Percentiles rank a stretch among this genome's conserved stretches.
Conservation (phyloP, 2,329 filamentous ascomycete genomes). For the Penicillium sp. region DNA sequence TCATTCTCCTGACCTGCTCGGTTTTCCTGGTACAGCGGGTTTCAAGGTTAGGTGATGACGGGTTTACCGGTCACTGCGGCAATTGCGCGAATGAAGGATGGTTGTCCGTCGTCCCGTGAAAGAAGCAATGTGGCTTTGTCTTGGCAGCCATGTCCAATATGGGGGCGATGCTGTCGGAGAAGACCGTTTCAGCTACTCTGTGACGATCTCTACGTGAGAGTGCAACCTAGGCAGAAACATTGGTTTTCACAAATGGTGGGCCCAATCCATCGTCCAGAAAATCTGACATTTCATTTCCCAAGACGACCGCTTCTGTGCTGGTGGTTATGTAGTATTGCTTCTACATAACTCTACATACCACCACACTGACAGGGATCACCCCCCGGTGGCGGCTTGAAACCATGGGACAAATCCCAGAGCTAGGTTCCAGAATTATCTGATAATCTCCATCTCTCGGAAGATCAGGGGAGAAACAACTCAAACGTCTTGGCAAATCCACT, state of each 20-base stretch:
- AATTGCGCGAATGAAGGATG: background rate
- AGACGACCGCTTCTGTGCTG: background rate
- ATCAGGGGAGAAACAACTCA: background rate
- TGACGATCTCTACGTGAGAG: background rate
- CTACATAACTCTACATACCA: background rate
- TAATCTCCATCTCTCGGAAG: background rate
- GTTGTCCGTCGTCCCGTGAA: background rate
- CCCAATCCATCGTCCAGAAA: background rate
- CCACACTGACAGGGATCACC: background rate
- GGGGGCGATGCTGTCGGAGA: background rate
- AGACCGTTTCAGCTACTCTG: constrained; percentile 2
- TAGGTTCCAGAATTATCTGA: background rate
- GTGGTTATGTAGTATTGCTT: background rate
- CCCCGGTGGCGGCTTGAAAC: background rate
- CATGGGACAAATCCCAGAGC: background rate
- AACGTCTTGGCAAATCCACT: background rate
- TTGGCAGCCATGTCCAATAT: background rate
- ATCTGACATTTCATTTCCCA: background rate
- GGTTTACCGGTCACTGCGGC: background rate
- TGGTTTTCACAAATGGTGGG: background rate
- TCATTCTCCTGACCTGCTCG: background rate
- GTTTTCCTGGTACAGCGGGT: background rate
- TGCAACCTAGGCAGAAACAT: background rate
- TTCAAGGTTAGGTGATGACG: background rate
- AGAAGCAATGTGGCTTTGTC: background rate